Percentiles rank a stretch among this genome's conserved stretches.
phyloP scores from a whole-genome alignment of 2,329 filamentous ascomycete species.

The Penicillium sp. region DNA sequence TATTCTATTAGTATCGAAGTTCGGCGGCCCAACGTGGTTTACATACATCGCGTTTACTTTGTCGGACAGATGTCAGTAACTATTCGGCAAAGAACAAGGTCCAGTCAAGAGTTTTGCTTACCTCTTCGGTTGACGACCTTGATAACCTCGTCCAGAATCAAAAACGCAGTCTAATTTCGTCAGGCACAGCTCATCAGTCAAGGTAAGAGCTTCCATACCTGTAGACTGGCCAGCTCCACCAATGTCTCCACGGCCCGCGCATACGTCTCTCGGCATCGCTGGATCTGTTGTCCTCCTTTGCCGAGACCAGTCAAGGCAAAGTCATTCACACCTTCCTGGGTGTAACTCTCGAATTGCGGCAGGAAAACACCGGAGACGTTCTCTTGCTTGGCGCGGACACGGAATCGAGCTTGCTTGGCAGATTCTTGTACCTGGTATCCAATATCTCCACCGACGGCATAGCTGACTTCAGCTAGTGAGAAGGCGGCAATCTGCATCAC shows the following conservation, averaged over 20 bases:
- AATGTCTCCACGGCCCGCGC: constrained; percentile 92
- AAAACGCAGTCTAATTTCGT: constrained; percentile 75
- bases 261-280: constrained; percentile 93
- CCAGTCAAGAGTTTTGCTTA: constrained; percentile 34
- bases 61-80: constrained; percentile 26
- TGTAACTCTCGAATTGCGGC: constrained; percentile 89
- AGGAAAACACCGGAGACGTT: constrained; percentile 97
- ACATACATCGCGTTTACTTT: constrained; percentile 87
- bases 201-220: constrained; percentile 50
- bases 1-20: background rate
- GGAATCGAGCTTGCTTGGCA: constrained; percentile 87
- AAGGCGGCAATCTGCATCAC: constrained; percentile 99
- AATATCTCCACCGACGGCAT: constrained; percentile 93
- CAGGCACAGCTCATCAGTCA: constrained; percentile 10
- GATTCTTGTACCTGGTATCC: constrained; percentile 97
- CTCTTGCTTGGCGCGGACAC: constrained; percentile 92
- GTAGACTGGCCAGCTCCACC: constrained; percentile 90
- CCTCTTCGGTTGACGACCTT: constrained; percentile 97
- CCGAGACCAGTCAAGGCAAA: constrained; percentile 94
- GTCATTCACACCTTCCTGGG: constrained; percentile 86
- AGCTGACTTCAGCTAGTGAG: constrained; percentile 94
- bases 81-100: background rate
- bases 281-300: constrained; percentile 96
- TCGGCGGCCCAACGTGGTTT: background rate
- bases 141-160: constrained; percentile 97